phyloP scores from a whole-genome alignment of 768 basidiomycete species.

The Wakefieldia striispora region DNA sequence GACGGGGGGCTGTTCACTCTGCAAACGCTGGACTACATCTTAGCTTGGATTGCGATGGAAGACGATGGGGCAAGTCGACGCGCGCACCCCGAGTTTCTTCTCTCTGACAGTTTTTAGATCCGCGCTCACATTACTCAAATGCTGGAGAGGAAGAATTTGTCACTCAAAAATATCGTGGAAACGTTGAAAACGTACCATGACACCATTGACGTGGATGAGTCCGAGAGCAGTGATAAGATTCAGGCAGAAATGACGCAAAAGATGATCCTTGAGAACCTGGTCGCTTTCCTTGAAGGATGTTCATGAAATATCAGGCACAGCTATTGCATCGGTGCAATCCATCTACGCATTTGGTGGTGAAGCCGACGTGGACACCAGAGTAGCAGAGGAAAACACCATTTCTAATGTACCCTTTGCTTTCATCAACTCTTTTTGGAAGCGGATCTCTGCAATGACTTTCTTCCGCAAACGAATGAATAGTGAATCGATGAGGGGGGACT shows the following conservation, averaged over 20 bases:
- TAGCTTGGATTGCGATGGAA: constrained; percentile 97
- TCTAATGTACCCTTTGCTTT: constrained; percentile 85
- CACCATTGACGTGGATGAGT: constrained; percentile 62
- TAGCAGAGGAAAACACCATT: constrained; percentile 76
- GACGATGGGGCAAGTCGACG: constrained; percentile 82
- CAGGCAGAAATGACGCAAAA: constrained; percentile 51
- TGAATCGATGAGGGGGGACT: constrained; percentile 88
- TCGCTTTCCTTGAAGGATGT: constrained; percentile 52
- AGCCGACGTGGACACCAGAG: constrained; percentile 29
- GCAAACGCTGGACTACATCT: constrained; percentile 90
- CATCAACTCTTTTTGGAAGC: constrained; percentile 82
- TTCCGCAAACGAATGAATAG: constrained; percentile 78
- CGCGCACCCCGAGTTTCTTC: background rate
- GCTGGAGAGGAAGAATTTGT: constrained; percentile 69
- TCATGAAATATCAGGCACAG: constrained; percentile 9
- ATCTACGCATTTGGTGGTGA: constrained; percentile 16
- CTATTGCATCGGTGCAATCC: constrained; percentile 1
- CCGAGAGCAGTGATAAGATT: constrained; percentile 28
- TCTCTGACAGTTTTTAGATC: constrained; percentile 50
- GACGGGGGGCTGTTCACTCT: constrained; percentile 87
- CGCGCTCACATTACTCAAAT: constrained; percentile 73
- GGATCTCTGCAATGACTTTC: constrained; percentile 82
- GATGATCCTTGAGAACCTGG: constrained; percentile 67
- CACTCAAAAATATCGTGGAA: constrained; percentile 65
- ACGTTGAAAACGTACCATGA: constrained; percentile 71